These are phyloP conservation scores for Bothriochloa decipiens DNA, from an alignment of 176 grass and related monocot species.

Conservation along the genomic window DNA sequence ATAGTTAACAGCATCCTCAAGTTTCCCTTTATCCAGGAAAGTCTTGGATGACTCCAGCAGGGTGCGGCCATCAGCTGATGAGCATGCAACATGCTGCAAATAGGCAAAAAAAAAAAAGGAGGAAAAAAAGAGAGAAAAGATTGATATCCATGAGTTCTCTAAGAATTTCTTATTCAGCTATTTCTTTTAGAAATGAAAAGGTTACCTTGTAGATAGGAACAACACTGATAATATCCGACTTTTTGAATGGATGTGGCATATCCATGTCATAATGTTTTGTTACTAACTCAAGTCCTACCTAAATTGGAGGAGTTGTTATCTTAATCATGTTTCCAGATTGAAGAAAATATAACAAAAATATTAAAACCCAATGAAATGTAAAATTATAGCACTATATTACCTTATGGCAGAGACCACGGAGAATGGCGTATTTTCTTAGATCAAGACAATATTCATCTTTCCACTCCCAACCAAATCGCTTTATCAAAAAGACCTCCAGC, in stretches of 20 bases:
- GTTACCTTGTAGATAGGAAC: constrained; percentile 95
- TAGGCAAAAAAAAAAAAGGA: neutral
- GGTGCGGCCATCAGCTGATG: constrained; percentile 92
- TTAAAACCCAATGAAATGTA: constrained; percentile 37
- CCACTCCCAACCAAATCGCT: constrained; percentile 86
- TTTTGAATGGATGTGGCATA: constrained; percentile 71
- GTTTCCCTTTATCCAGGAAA: constrained; percentile 96
- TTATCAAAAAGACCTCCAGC: constrained; percentile 77
- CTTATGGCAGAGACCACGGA: constrained; percentile 98
- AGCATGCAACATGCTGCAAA: constrained; percentile 91
- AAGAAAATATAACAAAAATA: constrained; percentile 33
- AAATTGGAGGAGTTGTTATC: constrained; percentile 39
- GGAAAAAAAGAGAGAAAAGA: neutral
- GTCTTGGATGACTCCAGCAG: constrained; percentile 98
- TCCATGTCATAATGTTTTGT: constrained; percentile 95
- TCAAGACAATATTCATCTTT: constrained; percentile 75
- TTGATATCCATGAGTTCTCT: constrained; percentile 35
- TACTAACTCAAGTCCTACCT: constrained; percentile 97
- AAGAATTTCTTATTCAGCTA: constrained; percentile 26
- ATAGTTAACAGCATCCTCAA: constrained; percentile 96
- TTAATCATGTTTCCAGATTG: constrained; percentile 38
- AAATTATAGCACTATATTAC: constrained; percentile 37
- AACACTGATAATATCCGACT: constrained; percentile 84
- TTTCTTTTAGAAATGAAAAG: constrained; percentile 45
- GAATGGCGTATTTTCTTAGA: constrained; percentile 93